Base-by-base conservation (phyloP, 352 stramenopile species). In the Globisporangium acanthophoron region DNA sequence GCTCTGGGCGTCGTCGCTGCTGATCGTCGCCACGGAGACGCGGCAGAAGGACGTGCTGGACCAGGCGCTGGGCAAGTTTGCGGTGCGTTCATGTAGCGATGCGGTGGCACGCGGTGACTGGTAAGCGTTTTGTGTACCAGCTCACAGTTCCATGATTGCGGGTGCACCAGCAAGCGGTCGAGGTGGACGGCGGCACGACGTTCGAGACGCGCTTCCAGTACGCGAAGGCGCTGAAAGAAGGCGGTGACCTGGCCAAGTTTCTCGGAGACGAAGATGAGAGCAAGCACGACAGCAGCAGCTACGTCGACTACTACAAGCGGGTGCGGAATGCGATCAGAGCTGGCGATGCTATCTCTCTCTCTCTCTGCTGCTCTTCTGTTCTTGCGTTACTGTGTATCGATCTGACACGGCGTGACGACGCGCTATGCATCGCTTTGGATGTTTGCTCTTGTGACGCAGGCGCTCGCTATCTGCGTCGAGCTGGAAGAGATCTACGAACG, bases 161-260 rank as follows among this genome's bases (percentile, higher is more conserved):
- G 6, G 44, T 43, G 27, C 31, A 5, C 48, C 47, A 86, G 67
- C 68, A 79, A 70, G 81, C 84, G 1, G 80, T 92, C 33, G 61
- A 90, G n/a, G 78, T 94, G 64, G 84, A 94, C 46, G 83, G 78
- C 48, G 80, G 81, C 24, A 91, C 82, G 16, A 89, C 76, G 16
- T 94, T 94, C 54, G 84, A 94, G 69, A 89, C 81, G 45, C 69
- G 68, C 24, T 92, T 94, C 59, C 84, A 94, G 63, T 83, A 71
- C 52, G 80, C 84, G 21, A 89, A 89, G 35, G 81, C 84, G n/a
- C 62, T 94, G 29, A 80, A 80, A 43, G 74, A 86, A 63, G 78
- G 72, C n/a, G 78, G 72, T n/a, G 74, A 87, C 50, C 58, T 94
- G 43, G 73, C 91, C 59, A 60, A 73, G 21, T 84, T 88, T 43